Percentiles rank a stretch among this genome's conserved stretches.
Conservation (phyloP, 2,329 filamentous ascomycete genomes). For the Diplodia seriata region DNA sequence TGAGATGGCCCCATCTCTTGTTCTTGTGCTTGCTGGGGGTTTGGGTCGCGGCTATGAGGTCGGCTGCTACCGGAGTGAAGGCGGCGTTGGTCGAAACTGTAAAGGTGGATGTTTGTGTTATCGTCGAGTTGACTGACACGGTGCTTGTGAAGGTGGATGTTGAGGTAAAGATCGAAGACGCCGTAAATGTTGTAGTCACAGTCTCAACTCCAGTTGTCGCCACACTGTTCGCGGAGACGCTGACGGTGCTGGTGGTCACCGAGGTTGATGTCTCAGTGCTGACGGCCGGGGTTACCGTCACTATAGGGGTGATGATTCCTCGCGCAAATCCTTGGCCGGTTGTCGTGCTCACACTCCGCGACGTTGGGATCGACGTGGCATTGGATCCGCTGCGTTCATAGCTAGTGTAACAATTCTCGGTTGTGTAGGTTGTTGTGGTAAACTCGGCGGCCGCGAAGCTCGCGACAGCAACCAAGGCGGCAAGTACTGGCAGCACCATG, state of each 20-base stretch:
- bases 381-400: neutral
- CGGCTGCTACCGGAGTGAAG: conserved; percentile 3
- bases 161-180: too few species aligned
- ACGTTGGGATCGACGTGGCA: neutral
- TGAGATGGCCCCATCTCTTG: neutral
- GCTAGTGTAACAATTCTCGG: neutral
- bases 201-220: neutral
- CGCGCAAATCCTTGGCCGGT: conserved; percentile 1
- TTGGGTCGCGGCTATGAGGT: neutral
- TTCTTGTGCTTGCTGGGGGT: conserved; percentile 4
- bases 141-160: neutral
- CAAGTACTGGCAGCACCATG: neutral
- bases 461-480: neutral
- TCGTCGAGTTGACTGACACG: neutral
- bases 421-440: neutral
- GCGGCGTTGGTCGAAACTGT: neutral
- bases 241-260: neutral
- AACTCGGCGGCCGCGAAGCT: neutral
- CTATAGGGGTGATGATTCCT: neutral
- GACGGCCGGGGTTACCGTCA: neutral
- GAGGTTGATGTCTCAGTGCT: conserved; percentile 6
- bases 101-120: neutral
- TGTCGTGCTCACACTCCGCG: neutral
- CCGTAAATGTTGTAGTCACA: conserved; percentile 1
- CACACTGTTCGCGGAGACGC: neutral